Evolutionary conservation across 2,329 filamentous ascomycete genomes (phyloP).

Genomic region (Sarocladium oryzae): DNA sequence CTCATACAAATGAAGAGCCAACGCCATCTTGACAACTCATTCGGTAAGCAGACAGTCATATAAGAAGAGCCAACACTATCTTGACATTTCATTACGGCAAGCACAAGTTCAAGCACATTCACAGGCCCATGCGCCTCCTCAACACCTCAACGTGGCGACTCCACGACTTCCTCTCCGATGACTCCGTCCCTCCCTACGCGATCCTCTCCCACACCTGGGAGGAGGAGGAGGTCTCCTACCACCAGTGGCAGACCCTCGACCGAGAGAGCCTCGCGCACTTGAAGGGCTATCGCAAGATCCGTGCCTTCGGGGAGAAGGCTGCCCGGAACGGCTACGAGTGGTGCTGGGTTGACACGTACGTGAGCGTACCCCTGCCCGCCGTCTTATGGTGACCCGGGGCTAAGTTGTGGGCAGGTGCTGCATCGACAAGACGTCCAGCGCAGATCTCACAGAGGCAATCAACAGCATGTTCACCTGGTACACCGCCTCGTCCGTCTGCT

Average conservation of each 20-base stretch:
- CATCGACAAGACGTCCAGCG: conserved; percentile 18
- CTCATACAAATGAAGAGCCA: no score
- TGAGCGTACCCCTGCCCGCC: not conserved
- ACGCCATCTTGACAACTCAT: no score
- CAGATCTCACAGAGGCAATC: conserved; percentile 20
- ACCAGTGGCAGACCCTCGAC: conserved; percentile 15
- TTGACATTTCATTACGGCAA: not conserved
- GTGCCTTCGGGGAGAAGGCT: not conserved
- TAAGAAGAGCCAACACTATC: no score
- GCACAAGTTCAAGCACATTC: no score
- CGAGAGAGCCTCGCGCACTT: not conserved
- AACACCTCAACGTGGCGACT: conserved; percentile 17
- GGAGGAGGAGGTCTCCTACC: conserved; percentile 21
- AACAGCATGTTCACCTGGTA: conserved; percentile 22
- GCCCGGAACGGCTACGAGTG: conserved; percentile 13
- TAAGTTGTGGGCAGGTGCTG: conserved; percentile 20
- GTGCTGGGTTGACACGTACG: conserved; percentile 17
- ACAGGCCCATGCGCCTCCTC: conserved; percentile 22
- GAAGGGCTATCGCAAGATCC: conserved; percentile 19
- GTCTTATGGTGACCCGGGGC: not conserved
- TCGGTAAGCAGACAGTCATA: no score
- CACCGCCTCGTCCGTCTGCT: conserved; percentile 16
- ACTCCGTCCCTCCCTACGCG: conserved; percentile 19
- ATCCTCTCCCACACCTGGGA: conserved; percentile 32
- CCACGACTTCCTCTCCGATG: conserved; percentile 15